phyloP scores from a whole-genome alignment of 352 stramenopile species.

The Thraustochytrium sp. region DNA sequence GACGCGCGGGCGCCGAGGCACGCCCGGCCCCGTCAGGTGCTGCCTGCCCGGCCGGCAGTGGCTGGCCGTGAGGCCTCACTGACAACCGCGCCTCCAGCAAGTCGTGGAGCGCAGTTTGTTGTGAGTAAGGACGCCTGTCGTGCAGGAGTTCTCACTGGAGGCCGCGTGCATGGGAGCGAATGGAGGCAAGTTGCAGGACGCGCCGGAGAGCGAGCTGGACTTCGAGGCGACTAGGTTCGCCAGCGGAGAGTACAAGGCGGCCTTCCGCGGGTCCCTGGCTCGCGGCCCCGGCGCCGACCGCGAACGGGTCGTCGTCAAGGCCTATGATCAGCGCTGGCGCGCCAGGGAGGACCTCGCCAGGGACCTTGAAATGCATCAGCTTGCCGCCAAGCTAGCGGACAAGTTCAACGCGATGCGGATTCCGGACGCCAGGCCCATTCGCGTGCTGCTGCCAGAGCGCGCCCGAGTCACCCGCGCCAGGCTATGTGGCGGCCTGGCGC shows the following conservation, averaged over 20 bases:
- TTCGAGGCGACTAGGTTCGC: background rate
- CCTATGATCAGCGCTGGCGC: background rate
- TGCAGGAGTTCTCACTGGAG: too few species aligned
- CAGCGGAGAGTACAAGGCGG: background rate
- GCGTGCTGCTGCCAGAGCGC: background rate
- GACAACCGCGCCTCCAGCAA: too few species aligned
- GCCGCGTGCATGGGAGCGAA: constrained; percentile 28
- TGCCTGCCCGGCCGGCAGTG: too few species aligned
- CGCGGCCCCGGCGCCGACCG: background rate
- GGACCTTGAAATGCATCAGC: background rate
- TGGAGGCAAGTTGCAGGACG: constrained; percentile 5
- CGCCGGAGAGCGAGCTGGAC: background rate
- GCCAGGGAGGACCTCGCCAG: background rate
- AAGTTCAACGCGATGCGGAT: background rate
- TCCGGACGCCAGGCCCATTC: background rate
- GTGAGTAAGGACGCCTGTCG: too few species aligned
- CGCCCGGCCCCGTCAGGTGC: too few species aligned
- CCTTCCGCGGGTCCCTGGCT: background rate
- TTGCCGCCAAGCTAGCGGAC: background rate
- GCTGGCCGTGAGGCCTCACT: too few species aligned
- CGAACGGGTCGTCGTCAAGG: constrained; percentile 12
- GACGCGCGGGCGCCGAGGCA: too few species aligned
- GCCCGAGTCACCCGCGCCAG: background rate
- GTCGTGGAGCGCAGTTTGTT: too few species aligned
- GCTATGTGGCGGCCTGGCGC: background rate